Base-by-base conservation (phyloP, 495 filamentous ascomycete genomes). In the Viridothelium virens region DNA sequence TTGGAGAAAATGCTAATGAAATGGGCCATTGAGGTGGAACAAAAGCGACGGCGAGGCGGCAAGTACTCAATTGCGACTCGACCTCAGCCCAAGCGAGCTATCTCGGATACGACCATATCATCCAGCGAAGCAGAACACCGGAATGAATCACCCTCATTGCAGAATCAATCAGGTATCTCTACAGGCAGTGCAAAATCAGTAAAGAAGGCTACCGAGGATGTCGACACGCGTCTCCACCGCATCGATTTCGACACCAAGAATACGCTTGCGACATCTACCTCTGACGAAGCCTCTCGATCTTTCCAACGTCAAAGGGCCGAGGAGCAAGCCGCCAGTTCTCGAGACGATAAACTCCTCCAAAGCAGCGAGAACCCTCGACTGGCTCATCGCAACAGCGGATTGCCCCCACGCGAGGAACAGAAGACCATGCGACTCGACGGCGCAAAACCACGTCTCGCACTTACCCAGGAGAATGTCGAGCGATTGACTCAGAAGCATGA, bases 1-100 rank as follows among this genome's bases (percentile, higher is more conserved):
- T 79, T 92, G 63, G 88, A 92, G 75, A 84, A 82, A 65, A 92
- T 91, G 81, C 79, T 94, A 14, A 71, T 88, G 33, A 76, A 77
- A 65, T 78, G 75, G 75, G 69, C 75, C 2, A 67, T 77, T 7
- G 72, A 77, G 62, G 73, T 69, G 4, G 73, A 67, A 38, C 70
- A 75, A 7, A 75, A 74, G 53, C 63, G 66, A 2, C 56, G 61
- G 31, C 62, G 44, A 11, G 31, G 16, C 5, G 18, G 37, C 34
- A 41, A n/a, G 41, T 14, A 63, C 5, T 34, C 34, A 3, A 41
- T 6, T 33, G 14, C 37, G 3, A 63, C 11, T 16, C 33, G 53
- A 36, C 53, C 53, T 36, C n/a, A 34, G 7, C 53, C 53, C 36
- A 34, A 34, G 14, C 53, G 53, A 59, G 53, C 7, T 1, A 7